phyloP scores from a whole-genome alignment of 2,329 filamentous ascomycete species.

The Aspergillus quadricinctus region DNA sequence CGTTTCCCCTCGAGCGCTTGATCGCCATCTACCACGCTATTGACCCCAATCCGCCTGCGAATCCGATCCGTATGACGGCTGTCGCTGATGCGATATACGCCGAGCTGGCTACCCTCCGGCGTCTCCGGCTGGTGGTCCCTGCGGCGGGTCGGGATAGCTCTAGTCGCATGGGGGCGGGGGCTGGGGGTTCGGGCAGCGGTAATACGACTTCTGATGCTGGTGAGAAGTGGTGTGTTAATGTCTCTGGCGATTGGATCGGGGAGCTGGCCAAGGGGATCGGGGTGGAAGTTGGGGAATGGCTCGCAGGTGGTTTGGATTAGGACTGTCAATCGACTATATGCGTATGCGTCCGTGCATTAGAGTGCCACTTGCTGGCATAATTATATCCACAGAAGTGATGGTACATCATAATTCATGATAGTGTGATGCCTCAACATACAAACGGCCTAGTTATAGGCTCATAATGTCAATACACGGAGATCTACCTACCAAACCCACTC shows the following conservation, averaged over 20 bases:
- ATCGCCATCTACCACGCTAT: slow-evolving; percentile 47
- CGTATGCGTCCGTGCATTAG: neutral
- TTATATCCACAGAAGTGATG: neutral
- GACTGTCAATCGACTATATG: neutral
- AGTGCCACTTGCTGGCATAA: neutral
- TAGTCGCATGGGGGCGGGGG: slow-evolving; percentile 20
- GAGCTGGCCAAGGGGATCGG: slow-evolving; percentile 43
- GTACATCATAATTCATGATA: neutral
- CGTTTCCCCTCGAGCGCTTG: slow-evolving; percentile 44
- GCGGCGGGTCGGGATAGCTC: slow-evolving; percentile 31
- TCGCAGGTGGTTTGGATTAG: slow-evolving; percentile 37
- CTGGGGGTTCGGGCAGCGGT: slow-evolving; percentile 26
- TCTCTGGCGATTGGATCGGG: slow-evolving; percentile 45
- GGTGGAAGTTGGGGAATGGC: slow-evolving; percentile 44
- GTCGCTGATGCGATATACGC: slow-evolving; percentile 43
- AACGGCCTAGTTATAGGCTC: neutral
- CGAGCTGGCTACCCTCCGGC: slow-evolving; percentile 44
- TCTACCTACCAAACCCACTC: slow-evolving; percentile 35
- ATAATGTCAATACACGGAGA: neutral
- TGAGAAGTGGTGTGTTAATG: slow-evolving; percentile 47
- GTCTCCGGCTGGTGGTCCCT: slow-evolving; percentile 44
- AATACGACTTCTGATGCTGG: slow-evolving; percentile 37
- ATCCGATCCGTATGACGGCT: slow-evolving; percentile 31
- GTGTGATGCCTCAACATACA: neutral
- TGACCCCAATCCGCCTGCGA: slow-evolving; percentile 41